Percentiles rank a stretch among this genome's conserved stretches.
These are phyloP conservation scores for Aureobasidium melanogenum DNA, from an alignment of 2,329 filamentous ascomycete species.

Conservation along the genomic window DNA sequence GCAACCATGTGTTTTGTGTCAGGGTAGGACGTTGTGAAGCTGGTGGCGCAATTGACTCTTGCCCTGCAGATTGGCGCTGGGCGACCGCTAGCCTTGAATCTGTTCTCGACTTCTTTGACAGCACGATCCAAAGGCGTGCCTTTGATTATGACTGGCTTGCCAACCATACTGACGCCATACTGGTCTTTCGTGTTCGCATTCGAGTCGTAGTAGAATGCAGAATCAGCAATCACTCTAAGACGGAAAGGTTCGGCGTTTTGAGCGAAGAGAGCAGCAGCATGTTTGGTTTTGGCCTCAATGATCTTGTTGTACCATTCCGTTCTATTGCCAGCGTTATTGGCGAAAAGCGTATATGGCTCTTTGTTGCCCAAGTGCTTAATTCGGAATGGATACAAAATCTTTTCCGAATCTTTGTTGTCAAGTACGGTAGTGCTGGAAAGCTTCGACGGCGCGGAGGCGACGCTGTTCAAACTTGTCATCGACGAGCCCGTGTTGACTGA, in stretches of 20 bases:
- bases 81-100: constrained; percentile 56
- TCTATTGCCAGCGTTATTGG: constrained; percentile 63
- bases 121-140: constrained; percentile 88
- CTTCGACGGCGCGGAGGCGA: constrained; percentile 35
- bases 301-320: constrained; percentile 91
- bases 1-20: constrained; percentile 75
- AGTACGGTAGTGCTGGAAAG: constrained; percentile 39
- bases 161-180: constrained; percentile 35
- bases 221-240: constrained; percentile 82
- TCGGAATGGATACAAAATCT: constrained; percentile 85
- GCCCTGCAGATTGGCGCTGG: constrained; percentile 75
- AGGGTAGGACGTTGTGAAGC: constrained; percentile 65
- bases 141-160: constrained; percentile 66
- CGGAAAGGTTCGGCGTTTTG: constrained; percentile 96
- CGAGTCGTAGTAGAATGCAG: constrained; percentile 74
- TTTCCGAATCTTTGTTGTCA: constrained; percentile 60
- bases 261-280: constrained; percentile 77
- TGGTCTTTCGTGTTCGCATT: constrained; percentile 34
- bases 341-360: constrained; percentile 86
- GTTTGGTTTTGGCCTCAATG: constrained; percentile 85
- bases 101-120: constrained; percentile 76
- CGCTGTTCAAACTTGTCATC: constrained; percentile 32
- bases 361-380: constrained; percentile 85
- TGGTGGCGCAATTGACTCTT: constrained; percentile 84
- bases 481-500: constrained; percentile 63